Percentiles rank a stretch among this genome's conserved stretches.
phyloP scores from a whole-genome alignment of 129 eudicot genomes.

The Chrysanthemum seticuspe region DNA sequence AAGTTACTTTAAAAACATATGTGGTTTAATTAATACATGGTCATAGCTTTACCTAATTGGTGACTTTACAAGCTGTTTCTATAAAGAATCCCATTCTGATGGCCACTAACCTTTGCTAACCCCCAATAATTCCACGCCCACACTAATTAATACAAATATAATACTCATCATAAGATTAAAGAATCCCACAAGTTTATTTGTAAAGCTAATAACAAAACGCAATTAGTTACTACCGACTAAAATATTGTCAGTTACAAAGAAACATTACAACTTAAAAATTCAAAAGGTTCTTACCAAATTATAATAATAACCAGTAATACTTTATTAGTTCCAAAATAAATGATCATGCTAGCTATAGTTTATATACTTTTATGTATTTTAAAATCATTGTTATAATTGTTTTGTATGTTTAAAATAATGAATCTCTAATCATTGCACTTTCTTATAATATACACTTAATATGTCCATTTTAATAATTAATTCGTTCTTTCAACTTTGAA shows the following conservation, averaged over 20 bases:
- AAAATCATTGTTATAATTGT: conserved; percentile 24
- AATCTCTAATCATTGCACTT: conserved; percentile 27
- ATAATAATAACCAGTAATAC: conserved; percentile 5
- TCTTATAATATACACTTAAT: conserved; percentile 18
- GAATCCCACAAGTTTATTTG: conserved; percentile 2
- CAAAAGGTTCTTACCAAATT: background rate
- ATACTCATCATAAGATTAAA: background rate
- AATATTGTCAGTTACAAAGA: background rate
- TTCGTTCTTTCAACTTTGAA: conserved; percentile 14
- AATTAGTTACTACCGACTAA: conserved; percentile 4
- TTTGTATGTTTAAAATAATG: conserved; percentile 19
- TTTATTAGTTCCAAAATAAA: conserved; percentile 1
- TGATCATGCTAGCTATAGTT: background rate
- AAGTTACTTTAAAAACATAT: conserved; percentile 32
- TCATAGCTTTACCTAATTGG: conserved; percentile 39
- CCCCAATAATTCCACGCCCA: conserved; percentile 37
- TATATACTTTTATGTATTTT: conserved; percentile 7
- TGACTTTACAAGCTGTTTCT: conserved; percentile 35
- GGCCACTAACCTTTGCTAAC: conserved; percentile 39
- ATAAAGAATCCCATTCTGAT: conserved; percentile 38
- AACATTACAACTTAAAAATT: background rate
- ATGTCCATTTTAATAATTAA: conserved; percentile 18
- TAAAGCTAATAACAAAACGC: background rate
- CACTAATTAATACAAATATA: background rate
- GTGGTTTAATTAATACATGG: conserved; percentile 24